Conservation (phyloP, 1,284 basidiomycete genomes). For the Boletus austroedulis region DNA sequence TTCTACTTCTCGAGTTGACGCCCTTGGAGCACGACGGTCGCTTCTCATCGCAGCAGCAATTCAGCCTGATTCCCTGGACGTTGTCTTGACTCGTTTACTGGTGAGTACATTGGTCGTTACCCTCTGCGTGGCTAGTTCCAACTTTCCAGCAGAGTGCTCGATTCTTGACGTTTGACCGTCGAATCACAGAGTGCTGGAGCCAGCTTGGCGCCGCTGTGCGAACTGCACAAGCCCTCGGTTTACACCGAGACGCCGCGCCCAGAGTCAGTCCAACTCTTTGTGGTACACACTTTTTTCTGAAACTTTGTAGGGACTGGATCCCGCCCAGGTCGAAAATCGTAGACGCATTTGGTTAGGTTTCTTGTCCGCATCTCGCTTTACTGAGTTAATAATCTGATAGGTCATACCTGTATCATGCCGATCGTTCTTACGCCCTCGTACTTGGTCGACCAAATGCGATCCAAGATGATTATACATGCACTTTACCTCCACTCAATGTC, state of each 20-base stretch:
- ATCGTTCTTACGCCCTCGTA: conserved; percentile 88
- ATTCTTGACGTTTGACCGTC: conserved; percentile 85
- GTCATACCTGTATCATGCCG: conserved; percentile 91
- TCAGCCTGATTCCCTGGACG: conserved; percentile 85
- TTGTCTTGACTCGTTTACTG: conserved; percentile 83
- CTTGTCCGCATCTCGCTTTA: conserved; percentile 1
- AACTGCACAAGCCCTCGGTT: conserved; percentile 90
- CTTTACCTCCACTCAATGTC: conserved; percentile 79
- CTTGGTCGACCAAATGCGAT: conserved; percentile 88
- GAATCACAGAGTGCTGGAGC: conserved; percentile 94
- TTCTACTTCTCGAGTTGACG: conserved; percentile 13
- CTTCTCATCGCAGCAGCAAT: conserved; percentile 87
- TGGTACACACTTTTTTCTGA: conserved; percentile 10
- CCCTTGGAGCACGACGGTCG: conserved; percentile 68
- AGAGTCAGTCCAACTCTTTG: conserved; percentile 51
- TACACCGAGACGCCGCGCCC: conserved; percentile 88
- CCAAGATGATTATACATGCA: conserved; percentile 83
- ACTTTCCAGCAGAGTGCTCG: conserved; percentile 67
- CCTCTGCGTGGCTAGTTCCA: conserved; percentile 7
- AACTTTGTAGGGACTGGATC: conserved; percentile 63
- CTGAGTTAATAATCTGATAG: conserved; percentile 38
- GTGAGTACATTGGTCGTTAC: conserved; percentile 44
- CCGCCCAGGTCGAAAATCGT: conserved; percentile 83
- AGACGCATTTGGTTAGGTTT: conserved; percentile 78
- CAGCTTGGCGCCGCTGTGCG: conserved; percentile 89